These are phyloP conservation scores for Debaryomyces udenii DNA, from an alignment of 1,139 yeast genomes.

Conservation along the genomic window DNA sequence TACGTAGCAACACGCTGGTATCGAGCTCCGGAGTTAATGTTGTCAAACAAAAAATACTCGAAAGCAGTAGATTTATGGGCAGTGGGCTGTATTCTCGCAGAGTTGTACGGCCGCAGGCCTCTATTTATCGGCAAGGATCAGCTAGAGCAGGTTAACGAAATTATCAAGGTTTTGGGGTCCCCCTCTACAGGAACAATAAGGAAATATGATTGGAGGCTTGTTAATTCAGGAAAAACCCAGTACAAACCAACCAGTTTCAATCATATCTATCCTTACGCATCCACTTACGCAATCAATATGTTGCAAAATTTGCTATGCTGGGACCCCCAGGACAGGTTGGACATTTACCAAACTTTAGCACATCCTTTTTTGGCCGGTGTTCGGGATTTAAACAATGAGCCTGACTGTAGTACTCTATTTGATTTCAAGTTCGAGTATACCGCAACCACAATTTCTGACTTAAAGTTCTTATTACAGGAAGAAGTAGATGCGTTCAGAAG, in stretches of 20 bases:
- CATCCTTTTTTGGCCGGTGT: slow-evolving; percentile 54
- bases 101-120: slow-evolving; percentile 71
- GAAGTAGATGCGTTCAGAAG: slow-evolving; percentile 43
- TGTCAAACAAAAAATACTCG: slow-evolving; percentile 57
- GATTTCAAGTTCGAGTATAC: slow-evolving; percentile 64
- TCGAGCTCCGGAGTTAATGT: slow-evolving; percentile 86
- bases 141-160: slow-evolving; percentile 63
- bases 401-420: slow-evolving; percentile 48
- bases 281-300: slow-evolving; percentile 48
- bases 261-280: slow-evolving; percentile 61
- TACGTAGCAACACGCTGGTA: slow-evolving; percentile 97
- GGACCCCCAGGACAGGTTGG: slow-evolving; percentile 54
- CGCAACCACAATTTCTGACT: slow-evolving; percentile 37
- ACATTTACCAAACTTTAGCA: slow-evolving; percentile 52
- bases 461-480: slow-evolving; percentile 46
- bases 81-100: slow-evolving; percentile 77
- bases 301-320: slow-evolving; percentile 58
- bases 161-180: slow-evolving; percentile 63
- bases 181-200: slow-evolving; percentile 50
- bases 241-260: slow-evolving; percentile 48
- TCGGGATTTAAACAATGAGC: slow-evolving; percentile 55
- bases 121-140: slow-evolving; percentile 72
- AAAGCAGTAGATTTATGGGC: slow-evolving; percentile 81
- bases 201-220: slow-evolving; percentile 32
- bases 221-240: slow-evolving; percentile 39